phyloP scores from a whole-genome alignment of 495 filamentous ascomycete genomes.

The Beverwykella pulmonaria region DNA sequence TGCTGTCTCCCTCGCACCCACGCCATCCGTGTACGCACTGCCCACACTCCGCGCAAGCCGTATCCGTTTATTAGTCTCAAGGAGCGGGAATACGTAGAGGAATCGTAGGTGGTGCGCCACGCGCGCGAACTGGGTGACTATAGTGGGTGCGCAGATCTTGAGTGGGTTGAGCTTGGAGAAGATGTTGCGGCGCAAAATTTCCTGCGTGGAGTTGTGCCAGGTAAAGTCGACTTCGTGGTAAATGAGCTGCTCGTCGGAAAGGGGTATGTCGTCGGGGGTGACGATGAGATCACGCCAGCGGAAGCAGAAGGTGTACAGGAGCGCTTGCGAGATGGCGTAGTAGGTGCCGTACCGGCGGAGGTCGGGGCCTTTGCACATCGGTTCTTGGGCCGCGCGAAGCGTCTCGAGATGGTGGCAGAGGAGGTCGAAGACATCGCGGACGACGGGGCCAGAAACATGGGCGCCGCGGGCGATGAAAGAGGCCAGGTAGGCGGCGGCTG shows the following conservation, averaged over 20 bases:
- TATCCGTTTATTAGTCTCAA: slow-evolving; percentile 88
- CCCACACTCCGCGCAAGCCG: slow-evolving; percentile 61
- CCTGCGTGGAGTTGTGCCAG: slow-evolving; percentile 74
- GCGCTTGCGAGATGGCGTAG: slow-evolving; percentile 84
- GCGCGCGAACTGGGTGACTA: slow-evolving; percentile 88
- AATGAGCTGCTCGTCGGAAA: slow-evolving; percentile 55
- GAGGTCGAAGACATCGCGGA: slow-evolving; percentile 75
- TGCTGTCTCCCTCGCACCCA: slow-evolving; percentile 66
- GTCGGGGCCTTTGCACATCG: slow-evolving; percentile 76
- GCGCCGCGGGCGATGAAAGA: slow-evolving; percentile 89
- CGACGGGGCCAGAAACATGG: slow-evolving; percentile 71
- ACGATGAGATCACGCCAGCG: slow-evolving; percentile 87
- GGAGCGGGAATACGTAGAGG: slow-evolving; percentile 80
- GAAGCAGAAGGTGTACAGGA: slow-evolving; percentile 97
- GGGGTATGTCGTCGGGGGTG: slow-evolving; percentile 52
- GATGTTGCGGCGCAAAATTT: slow-evolving; percentile 71
- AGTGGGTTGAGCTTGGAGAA: slow-evolving; percentile 89
- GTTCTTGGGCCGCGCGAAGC: slow-evolving; percentile 65
- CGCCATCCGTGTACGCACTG: slow-evolving; percentile 47
- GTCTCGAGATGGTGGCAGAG: slow-evolving; percentile 72
- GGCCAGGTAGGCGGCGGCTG: slow-evolving; percentile 87
- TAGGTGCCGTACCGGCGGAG: slow-evolving; percentile 79
- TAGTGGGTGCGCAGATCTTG: slow-evolving; percentile 90
- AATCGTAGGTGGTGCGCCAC: slow-evolving; percentile 81
- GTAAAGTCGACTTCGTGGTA: slow-evolving; percentile 64